Evolutionary conservation across 2,329 filamentous ascomycete genomes (phyloP), one percentile per base, ranked within the genome.

Genomic region (Arthrinium phaeospermum): DNA sequence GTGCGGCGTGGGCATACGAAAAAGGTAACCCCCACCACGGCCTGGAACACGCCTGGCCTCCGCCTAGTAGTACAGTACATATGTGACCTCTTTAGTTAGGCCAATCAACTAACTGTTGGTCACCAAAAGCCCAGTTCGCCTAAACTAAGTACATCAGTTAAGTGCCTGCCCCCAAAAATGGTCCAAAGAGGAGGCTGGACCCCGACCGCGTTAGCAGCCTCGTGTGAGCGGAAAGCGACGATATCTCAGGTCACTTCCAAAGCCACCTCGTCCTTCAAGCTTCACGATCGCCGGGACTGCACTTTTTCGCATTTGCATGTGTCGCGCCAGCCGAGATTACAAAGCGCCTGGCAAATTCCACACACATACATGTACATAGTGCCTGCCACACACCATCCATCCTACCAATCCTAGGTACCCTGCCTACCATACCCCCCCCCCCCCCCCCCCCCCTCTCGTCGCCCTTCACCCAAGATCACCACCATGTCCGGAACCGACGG

Each of bases 171-270:
- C 46, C 46, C 46, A n/a, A 8, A 34, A 64, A 24, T 14, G 57
- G 57, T 41, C 57, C 57, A 19, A 64, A n/a, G 57, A 64, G 41
- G 34, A 64, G 57, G 57, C 57, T 64, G 57, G 57, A 41, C 57
- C 57, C 22, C 14, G 53, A 19, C 53, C 53, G 34, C 19, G 30
- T 16, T 34, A 41, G 37, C 37, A 37, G 53, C 53, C 53, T 61
- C 30, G 53, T 61, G 27, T 22, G 10, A 19, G 57, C 37, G 37
- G 41, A 8, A 64, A 64, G 24, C 51, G 51, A 57, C 51, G 51
- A 61, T 24, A 41, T 41, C 46, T n/a, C 46, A 22, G n/a, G 22
- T 6, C 22, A 41, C 37, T 41, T n/a, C 46, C 22, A 22, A 22
- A n/a, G 46, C 22, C 19, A 61, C 30, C 53, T 37, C 30, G 3